Base-by-base conservation (phyloP, 441 rosid species). In the Adansonia gregorii region DNA sequence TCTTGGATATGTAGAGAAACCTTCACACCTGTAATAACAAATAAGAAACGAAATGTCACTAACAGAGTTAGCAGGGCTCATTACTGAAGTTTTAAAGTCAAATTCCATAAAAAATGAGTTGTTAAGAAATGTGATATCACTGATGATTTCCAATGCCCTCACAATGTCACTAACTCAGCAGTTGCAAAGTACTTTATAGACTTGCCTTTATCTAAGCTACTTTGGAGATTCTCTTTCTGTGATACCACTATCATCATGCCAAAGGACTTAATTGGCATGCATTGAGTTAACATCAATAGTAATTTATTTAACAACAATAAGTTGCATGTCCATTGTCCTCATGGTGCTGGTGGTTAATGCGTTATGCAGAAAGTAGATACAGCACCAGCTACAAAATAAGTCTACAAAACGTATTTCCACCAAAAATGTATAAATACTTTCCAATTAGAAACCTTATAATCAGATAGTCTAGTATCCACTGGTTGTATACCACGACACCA, bases 1-100 rank as follows among this genome's bases (percentile, higher is more conserved):
- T 84, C 99, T 93, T 2, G 97, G 98, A 80, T 95, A 93, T 51
- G 97, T 93, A 27, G 98, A 93, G 86, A 95, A 93, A 24, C 96
- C 97, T 85, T 93, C 99, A 78, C 99, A 93, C 99, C 97, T 95
- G 85, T 72, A 27, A 27, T 27, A 83, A 81, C 68, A 74, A 80
- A 17, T 46, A 15, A 45, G 72, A 67, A 45, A 55, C 6, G 35
- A 74, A 76, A 79, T 31, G 68, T 76, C 22, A 70, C 46, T 10
- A 77, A 49, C 4, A 24, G 20, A 48, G 20, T 19, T 22, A 4
- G 8, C 14, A 19, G 45, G 48, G 5, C 45, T 64, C 5, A 72
- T 1, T 8, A 65, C 3, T 10, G 15, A 39, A 24, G 65, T 78
- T 60, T 51, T 19, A 17, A 0, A 74, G 61, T 35, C 24, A 6